Evolutionary conservation across 176 grass and related monocot species (phyloP).

Genomic region (Carex parvula): DNA sequence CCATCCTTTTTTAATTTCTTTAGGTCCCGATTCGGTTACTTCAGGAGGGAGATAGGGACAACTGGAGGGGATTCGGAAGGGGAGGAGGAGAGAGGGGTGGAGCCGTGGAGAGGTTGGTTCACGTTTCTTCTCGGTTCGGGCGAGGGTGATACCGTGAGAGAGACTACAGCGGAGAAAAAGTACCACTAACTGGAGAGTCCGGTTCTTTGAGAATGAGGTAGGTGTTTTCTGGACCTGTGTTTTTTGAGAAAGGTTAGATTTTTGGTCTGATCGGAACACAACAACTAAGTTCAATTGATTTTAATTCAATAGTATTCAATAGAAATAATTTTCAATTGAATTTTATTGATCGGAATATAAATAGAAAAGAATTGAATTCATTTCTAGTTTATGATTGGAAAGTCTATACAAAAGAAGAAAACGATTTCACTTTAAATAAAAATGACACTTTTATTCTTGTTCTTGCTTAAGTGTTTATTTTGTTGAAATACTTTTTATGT

Average conservation of each 20-base stretch:
- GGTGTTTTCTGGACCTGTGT: neutral
- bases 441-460: too few relatives aligned
- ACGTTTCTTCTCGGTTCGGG: slow-evolving; percentile 11
- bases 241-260: neutral
- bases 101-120: neutral
- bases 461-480: too few relatives aligned
- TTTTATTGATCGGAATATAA: too few relatives aligned
- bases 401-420: too few relatives aligned
- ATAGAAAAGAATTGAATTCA: too few relatives aligned
- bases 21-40: slow-evolving; percentile 17
- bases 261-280: too few relatives aligned
- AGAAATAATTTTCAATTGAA: too few relatives aligned
- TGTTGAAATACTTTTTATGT: too few relatives aligned
- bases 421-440: too few relatives aligned
- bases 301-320: too few relatives aligned
- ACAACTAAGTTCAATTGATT: too few relatives aligned
- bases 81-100: neutral
- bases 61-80: slow-evolving; percentile 21
- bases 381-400: too few relatives aligned
- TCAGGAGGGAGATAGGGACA: neutral
- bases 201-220: neutral
- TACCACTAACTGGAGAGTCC: slow-evolving; percentile 18
- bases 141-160: neutral
- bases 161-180: slow-evolving; percentile 1
- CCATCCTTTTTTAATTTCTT: slow-evolving; percentile 36